Evolutionary conservation across 1,284 basidiomycete genomes (phyloP).

Genomic region (Boletus subluridellus): DNA sequence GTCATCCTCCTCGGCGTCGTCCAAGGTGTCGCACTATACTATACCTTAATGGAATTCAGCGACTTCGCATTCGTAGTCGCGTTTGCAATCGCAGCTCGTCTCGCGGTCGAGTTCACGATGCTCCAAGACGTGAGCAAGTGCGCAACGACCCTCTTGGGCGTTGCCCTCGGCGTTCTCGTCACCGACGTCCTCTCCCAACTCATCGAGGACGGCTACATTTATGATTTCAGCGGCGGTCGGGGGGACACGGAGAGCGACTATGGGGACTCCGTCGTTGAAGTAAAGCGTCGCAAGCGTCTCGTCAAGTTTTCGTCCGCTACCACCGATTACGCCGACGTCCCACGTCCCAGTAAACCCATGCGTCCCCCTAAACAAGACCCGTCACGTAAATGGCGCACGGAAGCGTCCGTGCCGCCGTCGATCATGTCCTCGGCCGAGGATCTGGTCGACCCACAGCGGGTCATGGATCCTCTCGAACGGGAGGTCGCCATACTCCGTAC

Average conservation of each 20-base stretch:
- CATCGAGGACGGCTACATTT: conserved; percentile 46
- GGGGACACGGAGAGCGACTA: conserved; percentile 26
- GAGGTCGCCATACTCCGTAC: conserved; percentile 69
- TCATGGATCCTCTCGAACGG: conserved; percentile 63
- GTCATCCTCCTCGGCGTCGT: conserved; percentile 65
- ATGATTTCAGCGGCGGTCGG: conserved; percentile 9
- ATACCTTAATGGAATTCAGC: conserved; percentile 52
- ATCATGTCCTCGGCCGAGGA: conserved; percentile 59
- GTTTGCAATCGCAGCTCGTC: conserved; percentile 55
- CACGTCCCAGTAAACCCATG: conserved; percentile 18
- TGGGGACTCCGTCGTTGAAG: conserved; percentile 15
- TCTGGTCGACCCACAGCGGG: conserved; percentile 52
- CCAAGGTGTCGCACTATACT: conserved; percentile 72
- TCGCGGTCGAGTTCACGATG: conserved; percentile 56
- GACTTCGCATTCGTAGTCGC: conserved; percentile 54
- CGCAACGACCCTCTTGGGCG: conserved; percentile 57
- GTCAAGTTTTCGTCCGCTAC: conserved; percentile 32
- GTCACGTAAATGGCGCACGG: conserved; percentile 31
- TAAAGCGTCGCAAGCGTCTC: conserved; percentile 28
- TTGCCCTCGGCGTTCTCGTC: conserved; percentile 59
- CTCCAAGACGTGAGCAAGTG: conserved; percentile 50
- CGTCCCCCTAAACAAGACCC: conserved; percentile 34
- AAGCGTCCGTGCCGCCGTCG: conserved; percentile 32
- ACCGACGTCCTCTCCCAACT: conserved; percentile 64
- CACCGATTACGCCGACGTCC: conserved; percentile 24